phyloP scores from a whole-genome alignment of 2,329 filamentous ascomycete genomes.

The Aureobasidium uvarum region DNA sequence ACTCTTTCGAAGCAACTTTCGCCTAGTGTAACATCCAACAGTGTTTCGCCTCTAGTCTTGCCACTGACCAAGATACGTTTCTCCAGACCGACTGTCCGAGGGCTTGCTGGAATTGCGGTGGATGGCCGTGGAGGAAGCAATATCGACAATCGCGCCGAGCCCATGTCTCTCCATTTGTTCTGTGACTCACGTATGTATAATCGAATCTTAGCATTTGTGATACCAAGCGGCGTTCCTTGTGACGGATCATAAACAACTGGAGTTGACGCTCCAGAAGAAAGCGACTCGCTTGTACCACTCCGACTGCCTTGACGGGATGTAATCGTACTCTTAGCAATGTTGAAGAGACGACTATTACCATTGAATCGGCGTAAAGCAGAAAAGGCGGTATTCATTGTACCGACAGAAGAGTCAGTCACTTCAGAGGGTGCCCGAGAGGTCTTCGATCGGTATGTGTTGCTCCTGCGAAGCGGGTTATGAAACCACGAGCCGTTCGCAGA shows the following conservation, averaged over 20 bases:
- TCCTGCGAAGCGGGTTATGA: slow-evolving; percentile 55
- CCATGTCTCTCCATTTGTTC: slow-evolving; percentile 88
- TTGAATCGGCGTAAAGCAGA: slow-evolving; percentile 73
- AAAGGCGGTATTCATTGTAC: slow-evolving; percentile 76
- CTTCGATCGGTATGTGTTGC: slow-evolving; percentile 55
- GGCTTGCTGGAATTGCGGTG: slow-evolving; percentile 40
- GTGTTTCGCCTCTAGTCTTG: slow-evolving; percentile 63
- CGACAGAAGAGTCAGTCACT: slow-evolving; percentile 71
- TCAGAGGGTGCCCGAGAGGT: slow-evolving; percentile 55
- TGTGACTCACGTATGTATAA: slow-evolving; percentile 74
- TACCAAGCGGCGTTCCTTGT: slow-evolving; percentile 55
- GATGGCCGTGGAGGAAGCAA: slow-evolving; percentile 61
- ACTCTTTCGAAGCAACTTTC: slow-evolving; percentile 82
- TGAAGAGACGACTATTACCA: slow-evolving; percentile 68
- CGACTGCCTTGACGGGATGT: slow-evolving; percentile 55
- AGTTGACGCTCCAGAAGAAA: slow-evolving; percentile 48
- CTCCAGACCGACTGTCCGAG: slow-evolving; percentile 58
- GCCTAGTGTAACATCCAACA: slow-evolving; percentile 81
- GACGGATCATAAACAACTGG: slow-evolving; percentile 36
- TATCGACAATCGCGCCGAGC: slow-evolving; percentile 79
- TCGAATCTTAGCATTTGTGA: slow-evolving; percentile 79
- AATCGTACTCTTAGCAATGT: slow-evolving; percentile 76
- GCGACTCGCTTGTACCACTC: slow-evolving; percentile 59
- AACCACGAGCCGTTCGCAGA: slow-evolving; percentile 50
- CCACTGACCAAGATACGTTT: slow-evolving; percentile 80